A percentile compares a stretch with the other conserved stretches of the same genome.
These are phyloP conservation scores for Dioszegia crocea DNA, from an alignment of 768 basidiomycete species.

Conservation along the genomic window DNA sequence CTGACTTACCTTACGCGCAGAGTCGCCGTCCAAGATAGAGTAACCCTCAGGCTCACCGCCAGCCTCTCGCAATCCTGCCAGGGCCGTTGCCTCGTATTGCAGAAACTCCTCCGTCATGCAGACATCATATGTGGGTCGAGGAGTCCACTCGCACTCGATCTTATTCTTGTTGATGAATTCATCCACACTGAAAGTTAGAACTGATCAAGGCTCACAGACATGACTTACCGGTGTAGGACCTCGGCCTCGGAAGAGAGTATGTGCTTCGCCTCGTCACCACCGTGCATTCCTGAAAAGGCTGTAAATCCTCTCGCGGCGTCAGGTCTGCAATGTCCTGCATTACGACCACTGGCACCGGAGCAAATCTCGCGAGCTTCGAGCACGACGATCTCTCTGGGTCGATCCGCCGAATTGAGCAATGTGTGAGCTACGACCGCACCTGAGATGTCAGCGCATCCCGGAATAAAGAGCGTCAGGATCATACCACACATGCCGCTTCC, in stretches of 20 bases:
- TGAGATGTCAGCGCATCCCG: conserved; percentile 3
- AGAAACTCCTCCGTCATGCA: conserved; percentile 35
- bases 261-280: conserved; percentile 29
- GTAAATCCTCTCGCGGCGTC: conserved; percentile 20
- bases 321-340: conserved; percentile 43
- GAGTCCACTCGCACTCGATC: conserved; percentile 44
- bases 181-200: conserved; percentile 62
- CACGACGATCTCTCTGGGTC: conserved; percentile 55
- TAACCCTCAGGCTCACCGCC: conserved; percentile 17
- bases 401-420: conserved; percentile 17
- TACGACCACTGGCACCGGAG: conserved; percentile 62
- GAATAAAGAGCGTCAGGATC: background rate
- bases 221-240: conserved; percentile 69
- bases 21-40: conserved; percentile 11
- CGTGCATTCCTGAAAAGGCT: conserved; percentile 52
- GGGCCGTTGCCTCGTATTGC: conserved; percentile 27
- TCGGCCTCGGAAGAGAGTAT: conserved; percentile 35
- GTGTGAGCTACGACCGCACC: conserved; percentile 27
- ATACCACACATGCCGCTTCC: conserved; percentile 34
- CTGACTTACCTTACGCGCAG: conserved; percentile 1
- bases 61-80: conserved; percentile 15
- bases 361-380: conserved; percentile 71
- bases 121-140: conserved; percentile 35
- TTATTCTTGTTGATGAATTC: conserved; percentile 33
- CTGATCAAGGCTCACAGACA: background rate